Evolutionary conservation across 192 early-diverging fungal genomes (phyloP).

Genomic region (Linnemannia hyalina): DNA sequence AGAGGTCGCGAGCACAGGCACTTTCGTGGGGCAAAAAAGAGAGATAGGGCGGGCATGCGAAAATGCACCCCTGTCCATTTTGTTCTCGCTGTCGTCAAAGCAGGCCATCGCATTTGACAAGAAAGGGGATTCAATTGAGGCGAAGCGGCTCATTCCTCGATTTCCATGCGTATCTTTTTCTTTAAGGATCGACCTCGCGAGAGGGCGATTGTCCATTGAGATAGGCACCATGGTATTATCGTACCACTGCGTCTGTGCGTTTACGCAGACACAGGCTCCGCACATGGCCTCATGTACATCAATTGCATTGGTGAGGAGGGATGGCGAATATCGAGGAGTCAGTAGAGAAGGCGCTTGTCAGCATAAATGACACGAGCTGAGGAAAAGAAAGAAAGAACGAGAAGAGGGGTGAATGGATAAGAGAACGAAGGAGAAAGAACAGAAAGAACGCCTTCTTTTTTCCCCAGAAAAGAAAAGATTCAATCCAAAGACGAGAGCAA

Average conservation of each 20-base stretch:
- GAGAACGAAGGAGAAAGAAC: not conserved
- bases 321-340: not conserved
- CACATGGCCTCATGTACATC: not conserved
- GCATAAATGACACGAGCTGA: not conserved
- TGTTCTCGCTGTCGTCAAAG: not conserved
- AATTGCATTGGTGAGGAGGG: not conserved
- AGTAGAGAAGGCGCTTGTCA: not conserved
- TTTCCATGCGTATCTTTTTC: not conserved
- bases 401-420: not conserved
- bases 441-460: not conserved
- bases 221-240: not conserved
- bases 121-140: not conserved
- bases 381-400: not conserved
- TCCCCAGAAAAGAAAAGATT: conserved; percentile 1
- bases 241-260: not conserved
- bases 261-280: not conserved
- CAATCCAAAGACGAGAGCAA: not conserved
- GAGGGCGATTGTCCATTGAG: not conserved
- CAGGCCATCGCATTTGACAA: not conserved
- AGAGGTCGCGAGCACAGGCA: not conserved
- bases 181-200: not conserved
- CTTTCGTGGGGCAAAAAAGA: not conserved
- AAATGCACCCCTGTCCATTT: not conserved
- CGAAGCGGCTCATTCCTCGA: not conserved
- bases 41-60: not conserved